Evolutionary conservation across 495 filamentous ascomycete genomes (phyloP), one percentile per base, ranked within the genome.

Genomic region (Penicillium macrosclerotiorum): DNA sequence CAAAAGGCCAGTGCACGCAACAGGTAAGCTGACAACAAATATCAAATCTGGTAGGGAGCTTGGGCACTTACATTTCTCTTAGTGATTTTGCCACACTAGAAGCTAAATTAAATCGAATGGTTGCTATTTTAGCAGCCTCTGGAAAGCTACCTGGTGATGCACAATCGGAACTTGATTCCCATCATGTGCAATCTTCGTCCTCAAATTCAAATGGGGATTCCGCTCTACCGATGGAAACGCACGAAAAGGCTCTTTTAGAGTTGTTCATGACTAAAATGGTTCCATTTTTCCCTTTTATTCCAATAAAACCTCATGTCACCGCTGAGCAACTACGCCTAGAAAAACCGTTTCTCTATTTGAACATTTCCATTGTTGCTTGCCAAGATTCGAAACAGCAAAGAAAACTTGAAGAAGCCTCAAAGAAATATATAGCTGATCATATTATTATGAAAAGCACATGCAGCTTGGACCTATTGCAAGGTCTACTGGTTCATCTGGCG

Each of bases 401-500:
- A 32, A 49, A 63, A 22, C 47, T 65, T 25, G 24, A 54, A 7
- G 42, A 61, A 8, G 19, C 42, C 5, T 45, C 51, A 8, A 47
- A 47, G n/a, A 17, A 43, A 22, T 54, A 68, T 39, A 51, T 67
- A n/a, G 53, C 56, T 9, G 55, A 66, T 3, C 62, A 64, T 20
- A 57, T 68, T 13, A 50, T 74, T 14, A 37, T 68, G 9, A 49
- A 51, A n/a, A 63, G 61, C 3, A 49, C 65, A 32, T 64, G 62
- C 26, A 68, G 52, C 14, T 26, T 74, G 13, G 70, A 72, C 50
- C 57, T 65, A 20, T 43, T 74, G 3, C 67, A 69, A 44, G 70
- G 70, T 16, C 55, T 74, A 2, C 55, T 74, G 18, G 45, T 72
- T 14, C 64, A 69, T 44, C 47, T 72, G 35, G 61, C 64, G 17